These are phyloP conservation scores for Lignosus rhinocerotis DNA, from an alignment of 1,284 basidiomycete species.

Conservation along the genomic window DNA sequence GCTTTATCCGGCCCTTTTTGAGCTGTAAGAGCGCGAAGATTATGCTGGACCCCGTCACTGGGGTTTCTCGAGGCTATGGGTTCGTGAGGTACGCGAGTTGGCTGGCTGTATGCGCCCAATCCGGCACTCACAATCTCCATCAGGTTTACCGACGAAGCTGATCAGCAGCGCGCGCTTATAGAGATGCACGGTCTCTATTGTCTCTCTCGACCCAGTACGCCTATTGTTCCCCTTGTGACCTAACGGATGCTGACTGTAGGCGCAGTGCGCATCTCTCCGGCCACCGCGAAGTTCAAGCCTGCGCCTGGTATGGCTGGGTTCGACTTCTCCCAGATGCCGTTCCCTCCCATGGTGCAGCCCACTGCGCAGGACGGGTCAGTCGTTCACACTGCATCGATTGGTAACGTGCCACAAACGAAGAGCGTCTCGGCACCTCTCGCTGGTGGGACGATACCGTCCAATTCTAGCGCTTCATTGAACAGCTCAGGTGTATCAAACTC, in stretches of 20 bases:
- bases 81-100: constrained; percentile 69
- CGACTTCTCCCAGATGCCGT: constrained; percentile 52
- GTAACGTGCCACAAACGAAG: constrained; percentile 48
- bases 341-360: constrained; percentile 36
- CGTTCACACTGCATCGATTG: constrained; percentile 45
- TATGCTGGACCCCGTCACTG: constrained; percentile 87
- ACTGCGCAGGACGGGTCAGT: constrained; percentile 24
- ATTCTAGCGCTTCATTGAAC: constrained; percentile 39
- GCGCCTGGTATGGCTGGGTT: constrained; percentile 43
- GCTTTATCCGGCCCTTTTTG: constrained; percentile 81
- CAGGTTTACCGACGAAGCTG: constrained; percentile 83
- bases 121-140: constrained; percentile 6
- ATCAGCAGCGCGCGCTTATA: constrained; percentile 84
- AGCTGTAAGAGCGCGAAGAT: constrained; percentile 94
- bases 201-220: constrained; percentile 79
- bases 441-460: constrained; percentile 35
- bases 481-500: constrained; percentile 47
- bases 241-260: constrained; percentile 13
- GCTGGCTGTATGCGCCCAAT: constrained; percentile 9
- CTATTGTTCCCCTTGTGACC: constrained; percentile 6
- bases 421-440: constrained; percentile 72
- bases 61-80: constrained; percentile 87
- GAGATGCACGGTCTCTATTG: constrained; percentile 91
- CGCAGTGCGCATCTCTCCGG: constrained; percentile 84
- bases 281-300: constrained; percentile 84